phyloP scores from a whole-genome alignment of 2,329 filamentous ascomycete genomes.

The Pseudofabraea citricarpa region DNA sequence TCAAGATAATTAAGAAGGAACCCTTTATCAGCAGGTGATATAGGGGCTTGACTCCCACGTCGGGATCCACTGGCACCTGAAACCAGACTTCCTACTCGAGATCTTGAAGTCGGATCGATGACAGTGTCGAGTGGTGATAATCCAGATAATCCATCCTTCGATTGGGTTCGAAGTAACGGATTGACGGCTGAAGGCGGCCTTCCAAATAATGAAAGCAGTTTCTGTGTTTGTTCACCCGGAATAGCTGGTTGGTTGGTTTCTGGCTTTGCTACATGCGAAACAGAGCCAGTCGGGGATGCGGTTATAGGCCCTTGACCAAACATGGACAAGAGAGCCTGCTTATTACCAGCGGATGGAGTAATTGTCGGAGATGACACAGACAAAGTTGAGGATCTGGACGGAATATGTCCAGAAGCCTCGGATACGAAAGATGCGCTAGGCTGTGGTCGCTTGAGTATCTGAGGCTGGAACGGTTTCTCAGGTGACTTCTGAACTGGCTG shows the following conservation, averaged over 20 bases:
- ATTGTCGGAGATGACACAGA: slow-evolving; percentile 1
- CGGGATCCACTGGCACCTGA: slow-evolving; percentile 26
- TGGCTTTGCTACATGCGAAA: neutral
- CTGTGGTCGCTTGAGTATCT: slow-evolving; percentile 46
- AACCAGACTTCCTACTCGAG: slow-evolving; percentile 24
- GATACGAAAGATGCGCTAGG: slow-evolving; percentile 27
- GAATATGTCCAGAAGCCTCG: slow-evolving; percentile 8
- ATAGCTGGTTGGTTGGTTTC: slow-evolving; percentile 33
- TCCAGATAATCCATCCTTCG: slow-evolving; percentile 6
- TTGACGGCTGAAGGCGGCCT: slow-evolving; percentile 12
- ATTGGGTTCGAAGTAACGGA: slow-evolving; percentile 5
- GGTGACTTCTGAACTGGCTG: slow-evolving; percentile 20
- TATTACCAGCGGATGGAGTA: slow-evolving; percentile 33
- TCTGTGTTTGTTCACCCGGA: slow-evolving; percentile 39
- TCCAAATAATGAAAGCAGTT: slow-evolving; percentile 30
- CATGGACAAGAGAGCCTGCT: slow-evolving; percentile 34
- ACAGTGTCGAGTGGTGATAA: slow-evolving; percentile 9
- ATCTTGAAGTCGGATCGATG: slow-evolving; percentile 12
- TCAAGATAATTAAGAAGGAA: slow-evolving; percentile 76
- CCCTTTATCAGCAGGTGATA: slow-evolving; percentile 66
- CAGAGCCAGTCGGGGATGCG: neutral
- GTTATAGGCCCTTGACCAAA: slow-evolving; percentile 19
- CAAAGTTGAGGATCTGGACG: slow-evolving; percentile 4
- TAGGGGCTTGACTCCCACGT: slow-evolving; percentile 47
- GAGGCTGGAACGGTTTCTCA: slow-evolving; percentile 44